Evolutionary conservation across 2,329 filamentous ascomycete species (phyloP).

Genomic region (Calonectria montana): DNA sequence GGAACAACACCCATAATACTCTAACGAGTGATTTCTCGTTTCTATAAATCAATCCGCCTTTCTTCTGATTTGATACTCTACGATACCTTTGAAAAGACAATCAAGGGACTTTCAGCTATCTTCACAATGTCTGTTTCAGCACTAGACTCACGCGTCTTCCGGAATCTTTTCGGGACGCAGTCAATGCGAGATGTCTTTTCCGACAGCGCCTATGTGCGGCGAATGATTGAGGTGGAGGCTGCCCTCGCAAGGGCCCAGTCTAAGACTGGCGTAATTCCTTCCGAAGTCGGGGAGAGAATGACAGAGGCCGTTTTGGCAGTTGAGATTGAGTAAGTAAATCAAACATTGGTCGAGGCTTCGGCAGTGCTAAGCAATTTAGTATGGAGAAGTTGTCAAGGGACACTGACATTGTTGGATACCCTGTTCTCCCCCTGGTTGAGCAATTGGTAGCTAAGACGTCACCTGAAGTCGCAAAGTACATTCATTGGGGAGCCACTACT

Average conservation of each 20-base stretch:
- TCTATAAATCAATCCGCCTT: neutral
- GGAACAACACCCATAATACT: neutral
- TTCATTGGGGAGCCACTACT: slow-evolving; percentile 53
- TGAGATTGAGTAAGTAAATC: slow-evolving; percentile 26
- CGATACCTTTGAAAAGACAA: neutral
- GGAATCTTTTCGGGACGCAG: slow-evolving; percentile 62
- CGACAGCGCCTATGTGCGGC: slow-evolving; percentile 60
- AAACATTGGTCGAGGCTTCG: neutral
- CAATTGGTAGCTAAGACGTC: slow-evolving; percentile 48
- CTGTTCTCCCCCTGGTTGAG: slow-evolving; percentile 61
- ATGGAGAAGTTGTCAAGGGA: slow-evolving; percentile 53
- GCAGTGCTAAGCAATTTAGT: neutral
- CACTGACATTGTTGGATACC: slow-evolving; percentile 66
- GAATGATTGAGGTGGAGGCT: slow-evolving; percentile 62
- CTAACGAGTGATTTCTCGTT: neutral
- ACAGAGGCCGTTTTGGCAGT: slow-evolving; percentile 45
- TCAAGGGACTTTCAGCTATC: neutral
- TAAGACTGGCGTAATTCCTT: slow-evolving; percentile 58
- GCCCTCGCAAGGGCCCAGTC: slow-evolving; percentile 64
- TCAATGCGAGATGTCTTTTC: slow-evolving; percentile 58
- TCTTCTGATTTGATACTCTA: neutral
- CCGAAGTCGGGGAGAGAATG: slow-evolving; percentile 48
- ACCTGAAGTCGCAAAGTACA: slow-evolving; percentile 48
- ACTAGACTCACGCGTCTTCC: slow-evolving; percentile 63
- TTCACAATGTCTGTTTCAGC: slow-evolving; percentile 15